Percentiles rank a stretch among this genome's conserved stretches.
These are phyloP conservation scores for Monilinia fructigena DNA, from an alignment of 2,329 filamentous ascomycete genomes.

Conservation along the genomic window DNA sequence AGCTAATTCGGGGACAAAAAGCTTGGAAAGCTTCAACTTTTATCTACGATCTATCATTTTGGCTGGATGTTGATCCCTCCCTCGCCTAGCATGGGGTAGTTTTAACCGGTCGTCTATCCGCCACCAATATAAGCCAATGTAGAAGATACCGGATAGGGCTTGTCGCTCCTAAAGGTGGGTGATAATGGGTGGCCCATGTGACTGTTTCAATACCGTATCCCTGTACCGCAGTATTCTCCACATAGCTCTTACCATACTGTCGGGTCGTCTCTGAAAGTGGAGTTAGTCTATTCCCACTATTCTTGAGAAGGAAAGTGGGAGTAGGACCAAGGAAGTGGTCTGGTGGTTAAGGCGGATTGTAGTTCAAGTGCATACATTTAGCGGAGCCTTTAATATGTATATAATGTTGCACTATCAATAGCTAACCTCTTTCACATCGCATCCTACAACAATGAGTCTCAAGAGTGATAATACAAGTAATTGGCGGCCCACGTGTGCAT, in stretches of 20 bases:
- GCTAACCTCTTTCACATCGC: too few species aligned
- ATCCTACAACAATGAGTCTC: neutral
- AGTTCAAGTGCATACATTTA: neutral
- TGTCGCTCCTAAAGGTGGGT: slow-evolving; percentile 10
- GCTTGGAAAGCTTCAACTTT: neutral
- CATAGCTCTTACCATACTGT: slow-evolving; percentile 9
- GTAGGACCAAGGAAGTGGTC: neutral
- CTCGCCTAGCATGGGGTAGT: neutral
- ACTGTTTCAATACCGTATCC: slow-evolving; percentile 4
- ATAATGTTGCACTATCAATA: neutral
- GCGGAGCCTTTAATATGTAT: neutral
- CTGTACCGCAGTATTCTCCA: slow-evolving; percentile 15
- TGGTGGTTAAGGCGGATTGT: neutral
- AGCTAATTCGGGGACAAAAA: neutral
- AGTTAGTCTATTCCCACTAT: slow-evolving; percentile 1
- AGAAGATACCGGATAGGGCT: slow-evolving; percentile 8
- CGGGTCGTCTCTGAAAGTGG: slow-evolving; percentile 15
- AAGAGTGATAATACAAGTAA: neutral
- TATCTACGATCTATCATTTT: neutral
- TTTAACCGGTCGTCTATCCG: slow-evolving; percentile 1
- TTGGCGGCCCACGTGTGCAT: neutral
- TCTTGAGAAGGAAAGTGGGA: slow-evolving; percentile 14
- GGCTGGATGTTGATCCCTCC: neutral
- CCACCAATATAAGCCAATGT: neutral
- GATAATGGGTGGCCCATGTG: slow-evolving; percentile 12